Conservation (phyloP, 2,329 filamentous ascomycete genomes). For the Fusarium torreyae region DNA sequence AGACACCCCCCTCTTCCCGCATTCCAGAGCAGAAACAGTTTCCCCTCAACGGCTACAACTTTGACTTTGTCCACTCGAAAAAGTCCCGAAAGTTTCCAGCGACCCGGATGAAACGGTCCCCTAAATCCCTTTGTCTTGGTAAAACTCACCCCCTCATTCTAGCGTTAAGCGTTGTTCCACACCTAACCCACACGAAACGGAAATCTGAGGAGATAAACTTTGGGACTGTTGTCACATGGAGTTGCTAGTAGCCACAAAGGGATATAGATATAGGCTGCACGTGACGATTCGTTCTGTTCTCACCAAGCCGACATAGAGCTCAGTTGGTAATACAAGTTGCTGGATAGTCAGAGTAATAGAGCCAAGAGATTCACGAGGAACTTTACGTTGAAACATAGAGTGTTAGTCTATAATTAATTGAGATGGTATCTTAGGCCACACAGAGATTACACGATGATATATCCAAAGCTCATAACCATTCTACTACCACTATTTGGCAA, state of each 20-base stretch:
- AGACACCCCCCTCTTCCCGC: conserved; percentile 29
- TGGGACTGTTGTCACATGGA: background rate
- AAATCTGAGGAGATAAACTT: conserved; percentile 24
- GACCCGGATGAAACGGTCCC: conserved; percentile 24
- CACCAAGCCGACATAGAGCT: background rate
- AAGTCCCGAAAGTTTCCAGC: conserved; percentile 29
- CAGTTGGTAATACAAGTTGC: background rate
- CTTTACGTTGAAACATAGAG: background rate
- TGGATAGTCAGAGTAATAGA: rapidly evolving
- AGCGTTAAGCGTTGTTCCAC: conserved; percentile 15
- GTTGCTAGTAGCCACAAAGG: background rate
- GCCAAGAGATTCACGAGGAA: background rate
- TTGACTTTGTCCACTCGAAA: conserved; percentile 33
- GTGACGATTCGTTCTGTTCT: background rate
- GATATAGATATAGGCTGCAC: background rate
- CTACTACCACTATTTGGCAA: conserved; percentile 43
- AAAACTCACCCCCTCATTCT: conserved; percentile 23
- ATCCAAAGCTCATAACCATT: conserved; percentile 48
- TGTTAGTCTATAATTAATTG: conserved; percentile 5
- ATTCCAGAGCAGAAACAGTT: conserved; percentile 31
- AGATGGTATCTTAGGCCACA: conserved; percentile 32
- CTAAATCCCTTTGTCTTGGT: background rate
- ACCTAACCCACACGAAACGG: background rate
- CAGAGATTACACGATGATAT: conserved; percentile 30
- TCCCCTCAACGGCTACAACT: conserved; percentile 29